Percentiles rank a stretch among this genome's conserved stretches.
Conservation (phyloP, 306 rosid genomes). For the Trifolium subterraneum region DNA sequence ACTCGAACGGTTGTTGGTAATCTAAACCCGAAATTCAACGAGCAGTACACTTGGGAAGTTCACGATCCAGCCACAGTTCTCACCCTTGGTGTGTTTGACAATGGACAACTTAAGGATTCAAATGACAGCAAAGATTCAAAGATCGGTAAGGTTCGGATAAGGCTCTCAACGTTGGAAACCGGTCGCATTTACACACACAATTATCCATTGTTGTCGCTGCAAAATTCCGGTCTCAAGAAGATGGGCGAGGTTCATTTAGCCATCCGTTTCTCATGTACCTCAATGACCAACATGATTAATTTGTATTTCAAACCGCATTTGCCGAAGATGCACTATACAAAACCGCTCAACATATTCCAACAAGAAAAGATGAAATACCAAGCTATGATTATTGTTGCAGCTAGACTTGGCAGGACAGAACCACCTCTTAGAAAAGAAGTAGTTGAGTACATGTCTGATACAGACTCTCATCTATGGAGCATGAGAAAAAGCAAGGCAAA, state of each 20-base stretch:
- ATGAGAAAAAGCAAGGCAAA: conserved; percentile 98
- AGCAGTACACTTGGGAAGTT: conserved; percentile 99
- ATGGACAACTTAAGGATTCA: conserved; percentile 59
- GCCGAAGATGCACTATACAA: conserved; percentile 90
- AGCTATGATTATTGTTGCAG: conserved; percentile 72
- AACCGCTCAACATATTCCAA: conserved; percentile 71
- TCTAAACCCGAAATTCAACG: conserved; percentile 73
- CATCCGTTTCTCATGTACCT: conserved; percentile 76
- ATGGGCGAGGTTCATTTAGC: conserved; percentile 94
- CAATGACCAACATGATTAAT: conserved; percentile 59
- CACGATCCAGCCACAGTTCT: conserved; percentile 87
- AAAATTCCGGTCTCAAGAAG: conserved; percentile 85
- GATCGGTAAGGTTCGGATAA: conserved; percentile 87
- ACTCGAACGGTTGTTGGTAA: conserved; percentile 78
- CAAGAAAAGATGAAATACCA: conserved; percentile 75
- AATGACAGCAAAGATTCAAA: conserved; percentile 56
- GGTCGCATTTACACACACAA: conserved; percentile 80
- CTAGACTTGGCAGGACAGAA: conserved; percentile 79
- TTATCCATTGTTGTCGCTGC: conserved; percentile 75
- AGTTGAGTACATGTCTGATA: conserved; percentile 83
- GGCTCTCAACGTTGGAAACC: conserved; percentile 85
- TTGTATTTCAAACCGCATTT: conserved; percentile 75
- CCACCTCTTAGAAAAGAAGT: conserved; percentile 88
- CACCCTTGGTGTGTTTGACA: conserved; percentile 83
- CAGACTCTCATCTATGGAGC: conserved; percentile 88